phyloP scores from a whole-genome alignment of 345 rosid species.

The Capsella bursapastoris region DNA sequence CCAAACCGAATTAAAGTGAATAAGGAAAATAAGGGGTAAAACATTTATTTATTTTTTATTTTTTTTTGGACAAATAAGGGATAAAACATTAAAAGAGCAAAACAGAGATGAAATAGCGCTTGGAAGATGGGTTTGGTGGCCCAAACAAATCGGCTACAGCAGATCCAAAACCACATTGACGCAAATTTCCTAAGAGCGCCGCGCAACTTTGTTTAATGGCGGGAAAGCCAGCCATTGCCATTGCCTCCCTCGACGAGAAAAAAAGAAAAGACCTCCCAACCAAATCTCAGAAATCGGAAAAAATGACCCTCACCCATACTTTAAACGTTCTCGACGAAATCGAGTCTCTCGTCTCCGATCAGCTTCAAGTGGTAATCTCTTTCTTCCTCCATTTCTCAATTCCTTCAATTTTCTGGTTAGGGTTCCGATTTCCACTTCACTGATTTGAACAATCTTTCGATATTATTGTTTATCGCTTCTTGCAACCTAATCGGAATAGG shows the following conservation, averaged over 20 bases:
- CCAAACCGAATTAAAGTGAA: background rate
- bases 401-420: constrained; percentile 12
- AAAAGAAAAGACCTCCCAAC: constrained; percentile 46
- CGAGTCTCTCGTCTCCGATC: constrained; percentile 75
- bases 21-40: background rate
- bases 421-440: constrained; percentile 23
- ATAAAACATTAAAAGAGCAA: background rate
- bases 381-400: background rate
- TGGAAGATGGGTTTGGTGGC: background rate
- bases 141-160: background rate
- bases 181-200: background rate
- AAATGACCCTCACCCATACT: constrained; percentile 66
- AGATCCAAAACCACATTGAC: background rate
- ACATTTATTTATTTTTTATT: background rate
- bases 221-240: constrained; percentile 48
- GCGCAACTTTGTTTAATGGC: constrained; percentile 42
- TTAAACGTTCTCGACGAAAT: constrained; percentile 70
- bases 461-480: constrained; percentile 1
- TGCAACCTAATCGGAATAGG: background rate
- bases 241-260: background rate
- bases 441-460: background rate
- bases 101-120: background rate
- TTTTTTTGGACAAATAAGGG: no score
- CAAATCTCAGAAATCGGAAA: constrained; percentile 39
- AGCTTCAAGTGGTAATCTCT: constrained; percentile 70